These are phyloP conservation scores for Boletus vermiculosoides DNA, from an alignment of 768 basidiomycete genomes.

Conservation along the genomic window DNA sequence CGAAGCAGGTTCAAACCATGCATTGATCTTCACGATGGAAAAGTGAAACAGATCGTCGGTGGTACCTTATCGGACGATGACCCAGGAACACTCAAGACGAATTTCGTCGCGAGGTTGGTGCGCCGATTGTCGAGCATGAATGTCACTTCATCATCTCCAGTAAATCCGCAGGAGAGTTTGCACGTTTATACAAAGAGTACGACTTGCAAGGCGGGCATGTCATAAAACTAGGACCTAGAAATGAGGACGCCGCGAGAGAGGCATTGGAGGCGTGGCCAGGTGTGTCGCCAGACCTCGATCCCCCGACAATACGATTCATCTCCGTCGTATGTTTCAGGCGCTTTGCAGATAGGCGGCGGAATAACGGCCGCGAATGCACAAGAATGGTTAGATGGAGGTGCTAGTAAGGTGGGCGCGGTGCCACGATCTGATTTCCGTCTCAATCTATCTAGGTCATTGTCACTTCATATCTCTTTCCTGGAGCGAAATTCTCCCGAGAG, in stretches of 20 bases:
- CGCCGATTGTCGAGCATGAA: background rate
- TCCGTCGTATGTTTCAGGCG: constrained; percentile 42
- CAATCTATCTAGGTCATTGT: constrained; percentile 74
- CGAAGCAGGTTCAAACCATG: constrained; percentile 79
- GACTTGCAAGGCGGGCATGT: constrained; percentile 86
- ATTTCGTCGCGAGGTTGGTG: constrained; percentile 82
- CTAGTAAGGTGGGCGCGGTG: constrained; percentile 67
- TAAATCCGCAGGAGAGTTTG: constrained; percentile 76
- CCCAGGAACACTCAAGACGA: constrained; percentile 68
- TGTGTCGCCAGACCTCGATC: constrained; percentile 24
- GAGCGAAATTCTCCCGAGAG: constrained; percentile 72
- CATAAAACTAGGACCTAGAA: constrained; percentile 90
- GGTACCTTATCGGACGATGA: constrained; percentile 78
- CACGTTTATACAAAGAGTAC: constrained; percentile 69
- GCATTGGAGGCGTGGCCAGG: constrained; percentile 86
- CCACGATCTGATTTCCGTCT: constrained; percentile 4
- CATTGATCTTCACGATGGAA: constrained; percentile 93
- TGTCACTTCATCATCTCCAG: constrained; percentile 40
- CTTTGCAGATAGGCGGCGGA: constrained; percentile 91
- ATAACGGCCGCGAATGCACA: constrained; percentile 79
- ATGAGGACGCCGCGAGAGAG: constrained; percentile 84
- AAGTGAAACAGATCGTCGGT: constrained; percentile 98
- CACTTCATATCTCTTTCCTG: constrained; percentile 94
- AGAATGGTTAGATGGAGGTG: constrained; percentile 85
- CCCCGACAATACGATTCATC: constrained; percentile 1